Evolutionary conservation across 345 rosid species (phyloP).

Genomic region (Kernera saxatilis): DNA sequence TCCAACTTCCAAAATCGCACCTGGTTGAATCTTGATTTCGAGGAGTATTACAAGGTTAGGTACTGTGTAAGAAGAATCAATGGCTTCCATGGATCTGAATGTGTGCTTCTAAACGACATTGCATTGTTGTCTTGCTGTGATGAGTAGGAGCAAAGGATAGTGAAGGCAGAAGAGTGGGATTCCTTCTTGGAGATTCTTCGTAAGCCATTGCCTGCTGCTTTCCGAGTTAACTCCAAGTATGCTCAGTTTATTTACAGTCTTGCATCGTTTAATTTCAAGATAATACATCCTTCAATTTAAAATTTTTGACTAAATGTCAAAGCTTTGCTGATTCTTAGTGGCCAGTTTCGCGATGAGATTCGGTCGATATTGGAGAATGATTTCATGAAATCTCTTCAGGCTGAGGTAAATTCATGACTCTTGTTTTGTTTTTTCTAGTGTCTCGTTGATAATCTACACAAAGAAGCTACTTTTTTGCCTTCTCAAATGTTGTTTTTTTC

Average conservation of each 20-base stretch:
- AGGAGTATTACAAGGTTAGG: constrained; percentile 95
- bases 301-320: background rate
- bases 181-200: constrained; percentile 62
- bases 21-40: constrained; percentile 65
- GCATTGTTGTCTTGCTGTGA: background rate
- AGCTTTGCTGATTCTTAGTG: constrained; percentile 43
- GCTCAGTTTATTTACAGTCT: background rate
- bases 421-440: background rate
- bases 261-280: background rate
- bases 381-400: constrained; percentile 66
- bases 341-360: constrained; percentile 77
- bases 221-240: constrained; percentile 86
- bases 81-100: background rate
- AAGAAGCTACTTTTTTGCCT: background rate
- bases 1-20: constrained; percentile 32
- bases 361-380: constrained; percentile 71
- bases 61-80: background rate
- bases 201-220: constrained; percentile 91
- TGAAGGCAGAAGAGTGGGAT: constrained; percentile 77
- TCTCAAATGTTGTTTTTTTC: background rate
- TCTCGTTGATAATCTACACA: background rate
- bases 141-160: constrained; percentile 75
- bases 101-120: background rate
- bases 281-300: background rate
- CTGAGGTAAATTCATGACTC: constrained; percentile 43